Base-by-base conservation (phyloP, 2,329 filamentous ascomycete species). In the Aaosphaeria arxii region DNA sequence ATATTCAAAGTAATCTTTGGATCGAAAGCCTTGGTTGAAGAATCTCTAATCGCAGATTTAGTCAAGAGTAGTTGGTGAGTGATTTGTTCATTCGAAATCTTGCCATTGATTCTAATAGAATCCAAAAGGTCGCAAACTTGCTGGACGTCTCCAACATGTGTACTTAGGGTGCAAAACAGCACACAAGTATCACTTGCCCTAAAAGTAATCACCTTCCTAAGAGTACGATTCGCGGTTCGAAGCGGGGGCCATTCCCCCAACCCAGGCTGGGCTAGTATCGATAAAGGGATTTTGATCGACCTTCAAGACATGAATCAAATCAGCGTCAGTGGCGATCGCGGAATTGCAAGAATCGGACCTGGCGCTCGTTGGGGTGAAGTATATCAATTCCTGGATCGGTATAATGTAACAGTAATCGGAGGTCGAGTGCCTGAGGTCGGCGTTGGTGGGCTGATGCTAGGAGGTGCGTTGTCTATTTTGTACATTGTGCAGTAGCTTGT, bases 181-280 rank as follows among this genome's bases (percentile, higher is more conserved):
- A 31, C 52, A 35, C 40, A 60, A 6, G 42, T 64, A 11, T 57
- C 59, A 3, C 48, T 43, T 6, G 56, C 54, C 30, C 47, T 62
- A 7, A 52, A 51, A 33, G 46, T 46, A 11, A 33, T 61, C 4
- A 6, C 48, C 50, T 11, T 50, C 49, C 11, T 53, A 49, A 1
- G 56, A 55, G 5, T 48, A 11, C 7, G 17, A 4, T 62, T 62
- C 32, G 53, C 60, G 3, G 53, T 62, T 45, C 53, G 56, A 7
- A 55, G 60, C 17, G 59, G 59, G 4, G 59, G 60, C 2, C 59
- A 63, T 29, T 59, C 59, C 59, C 57, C 59, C 4, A 59, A 57
- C 24, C 11, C 50, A 1, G 58, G 51, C 38, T 52, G 49, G 5
- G 52, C 57, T 4, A 55, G 49, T 33, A 63, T 62, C 46, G 51